A percentile compares a stretch with the other conserved stretches of the same genome.
These are phyloP conservation scores for Aspergillus sp. DNA, from an alignment of 2,329 filamentous ascomycete species.

Conservation along the genomic window DNA sequence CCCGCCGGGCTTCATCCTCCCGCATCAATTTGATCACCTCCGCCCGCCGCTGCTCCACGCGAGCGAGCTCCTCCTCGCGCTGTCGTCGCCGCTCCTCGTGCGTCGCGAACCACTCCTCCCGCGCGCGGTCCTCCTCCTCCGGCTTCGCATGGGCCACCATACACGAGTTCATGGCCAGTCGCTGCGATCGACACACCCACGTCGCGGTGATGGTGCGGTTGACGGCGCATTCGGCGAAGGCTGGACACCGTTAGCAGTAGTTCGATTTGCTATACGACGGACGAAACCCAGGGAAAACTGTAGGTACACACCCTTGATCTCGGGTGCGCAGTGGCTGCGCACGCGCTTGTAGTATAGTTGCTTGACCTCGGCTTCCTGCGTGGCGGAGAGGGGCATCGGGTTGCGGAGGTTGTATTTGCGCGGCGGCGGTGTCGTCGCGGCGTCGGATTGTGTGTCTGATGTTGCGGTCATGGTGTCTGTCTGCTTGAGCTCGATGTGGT, in stretches of 20 bases:
- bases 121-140: conserved; percentile 79
- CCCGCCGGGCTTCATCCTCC: conserved; percentile 32
- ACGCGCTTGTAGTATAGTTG: conserved; percentile 80
- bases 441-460: background rate
- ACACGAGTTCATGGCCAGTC: conserved; percentile 87
- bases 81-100: conserved; percentile 68
- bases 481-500: background rate
- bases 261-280: too few relatives aligned
- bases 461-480: background rate
- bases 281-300: too few relatives aligned
- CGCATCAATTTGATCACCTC: conserved; percentile 44
- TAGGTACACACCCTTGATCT: conserved; percentile 66
- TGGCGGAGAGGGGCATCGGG: conserved; percentile 77
- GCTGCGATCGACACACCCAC: conserved; percentile 77
- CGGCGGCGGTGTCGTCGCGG: background rate
- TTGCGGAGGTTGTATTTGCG: conserved; percentile 56
- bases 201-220: conserved; percentile 84
- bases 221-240: conserved; percentile 86
- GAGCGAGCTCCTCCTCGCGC: conserved; percentile 60
- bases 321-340: conserved; percentile 68
- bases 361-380: conserved; percentile 78
- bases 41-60: conserved; percentile 38
- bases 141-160: conserved; percentile 86
- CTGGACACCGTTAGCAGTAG: too few relatives aligned
- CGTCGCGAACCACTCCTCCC: conserved; percentile 88